phyloP scores from a whole-genome alignment of 306 rosid genomes.

The Trichosanthes cucumerina region DNA sequence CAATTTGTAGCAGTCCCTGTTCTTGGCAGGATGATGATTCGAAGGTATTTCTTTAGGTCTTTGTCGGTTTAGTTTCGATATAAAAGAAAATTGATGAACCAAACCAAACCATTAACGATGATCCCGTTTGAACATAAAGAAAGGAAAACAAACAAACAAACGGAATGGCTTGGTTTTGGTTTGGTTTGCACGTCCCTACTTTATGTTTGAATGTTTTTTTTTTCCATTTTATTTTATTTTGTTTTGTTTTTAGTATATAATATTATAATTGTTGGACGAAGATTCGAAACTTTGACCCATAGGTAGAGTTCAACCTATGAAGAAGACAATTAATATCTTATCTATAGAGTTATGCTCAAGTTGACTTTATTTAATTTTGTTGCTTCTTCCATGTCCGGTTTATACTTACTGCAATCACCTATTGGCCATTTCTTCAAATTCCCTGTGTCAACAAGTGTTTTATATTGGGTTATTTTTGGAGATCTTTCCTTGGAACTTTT shows the following conservation, averaged over 20 bases:
- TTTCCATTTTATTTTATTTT: neutral
- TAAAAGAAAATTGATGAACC: neutral
- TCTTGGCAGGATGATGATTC: neutral
- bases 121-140: neutral
- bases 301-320: neutral
- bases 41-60: neutral
- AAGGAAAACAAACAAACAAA: neutral
- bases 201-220: neutral
- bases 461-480: slow-evolving; percentile 1
- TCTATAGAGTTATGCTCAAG: neutral
- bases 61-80: neutral
- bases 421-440: neutral
- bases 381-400: neutral
- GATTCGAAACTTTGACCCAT: neutral
- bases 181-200: neutral
- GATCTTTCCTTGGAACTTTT: neutral
- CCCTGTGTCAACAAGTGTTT: neutral
- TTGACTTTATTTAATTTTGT: neutral
- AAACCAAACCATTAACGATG: neutral
- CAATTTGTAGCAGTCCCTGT: neutral
- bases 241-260: neutral
- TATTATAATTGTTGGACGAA: neutral
- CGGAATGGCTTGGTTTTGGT: neutral
- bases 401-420: neutral
- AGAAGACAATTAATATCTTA: neutral